Conservation (phyloP, 2,329 filamentous ascomycete species). For the Verticillium alfalfae region DNA sequence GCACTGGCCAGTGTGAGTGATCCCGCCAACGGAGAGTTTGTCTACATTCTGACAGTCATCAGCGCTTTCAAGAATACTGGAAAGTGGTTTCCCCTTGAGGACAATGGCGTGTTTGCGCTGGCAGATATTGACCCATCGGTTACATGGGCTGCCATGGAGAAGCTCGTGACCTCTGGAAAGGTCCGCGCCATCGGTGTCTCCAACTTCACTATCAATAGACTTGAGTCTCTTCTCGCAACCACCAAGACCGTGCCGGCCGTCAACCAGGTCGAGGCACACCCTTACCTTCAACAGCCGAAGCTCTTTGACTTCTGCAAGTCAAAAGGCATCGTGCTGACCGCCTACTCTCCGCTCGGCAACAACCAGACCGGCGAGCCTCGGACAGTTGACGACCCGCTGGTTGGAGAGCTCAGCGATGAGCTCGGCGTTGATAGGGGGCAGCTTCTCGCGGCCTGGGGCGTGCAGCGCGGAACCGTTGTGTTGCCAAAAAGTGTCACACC, state of each 20-base stretch:
- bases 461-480: slow-evolving; percentile 61
- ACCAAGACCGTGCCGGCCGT: slow-evolving; percentile 53
- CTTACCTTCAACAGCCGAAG: slow-evolving; percentile 57
- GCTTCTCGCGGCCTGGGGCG: slow-evolving; percentile 51
- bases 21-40: no score
- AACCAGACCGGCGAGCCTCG: slow-evolving; percentile 38
- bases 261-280: slow-evolving; percentile 67
- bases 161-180: slow-evolving; percentile 29
- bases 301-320: slow-evolving; percentile 51
- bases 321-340: slow-evolving; percentile 55
- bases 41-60: slow-evolving; percentile 13
- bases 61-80: slow-evolving; percentile 49
- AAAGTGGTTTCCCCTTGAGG: slow-evolving; percentile 32
- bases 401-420: slow-evolving; percentile 39
- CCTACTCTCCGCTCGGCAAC: slow-evolving; percentile 61
- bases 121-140: slow-evolving; percentile 40
- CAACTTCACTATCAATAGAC: slow-evolving; percentile 39
- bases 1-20: slow-evolving; percentile 36
- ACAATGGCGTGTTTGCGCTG: slow-evolving; percentile 59
- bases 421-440: slow-evolving; percentile 32
- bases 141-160: slow-evolving; percentile 33
- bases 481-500: slow-evolving; percentile 67
- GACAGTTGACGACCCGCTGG: slow-evolving; percentile 41
- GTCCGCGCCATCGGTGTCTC: slow-evolving; percentile 42
- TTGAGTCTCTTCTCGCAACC: slow-evolving; percentile 38